Base-by-base conservation (phyloP, 1,284 basidiomycete species). In the Ganoderma multipileum region DNA sequence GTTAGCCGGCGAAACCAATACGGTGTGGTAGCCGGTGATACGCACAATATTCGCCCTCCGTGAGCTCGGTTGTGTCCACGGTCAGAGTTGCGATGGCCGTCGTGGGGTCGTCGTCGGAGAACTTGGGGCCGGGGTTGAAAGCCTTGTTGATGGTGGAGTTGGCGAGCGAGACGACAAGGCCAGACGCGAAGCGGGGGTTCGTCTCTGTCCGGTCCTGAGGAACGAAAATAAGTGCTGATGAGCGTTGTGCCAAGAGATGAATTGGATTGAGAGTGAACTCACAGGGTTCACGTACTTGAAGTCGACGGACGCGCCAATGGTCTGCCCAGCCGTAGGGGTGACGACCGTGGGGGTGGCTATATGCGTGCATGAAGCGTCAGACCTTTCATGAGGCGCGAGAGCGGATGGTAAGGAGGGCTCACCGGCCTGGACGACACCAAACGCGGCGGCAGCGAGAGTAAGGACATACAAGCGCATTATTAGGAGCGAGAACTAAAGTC, bases 201-300 rank as follows among this genome's bases (percentile, higher is more conserved):
- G 28, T 55, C 54, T 55, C 54, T 7, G 30, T 55, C 6, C 28
- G 28, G 28, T 26, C 26, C 47, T 50, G 18, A 30, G 7, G 11
- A 23, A 12, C 6, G 52, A 18, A 23, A 16, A 30, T 28, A 18
- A 28, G 26, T 18, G 16, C 18, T 18, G 6, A n/a, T 33, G 54
- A 20, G 5, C 7, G 18, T 30, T 20, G 30, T 2, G 20, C 16
- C 14, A 16, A 33, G 18, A 20, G 18, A 28, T 18, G 28, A 55
- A 7, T 28, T 1, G 7, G 14, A 20, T 33, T 16, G 5, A 1
- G 16, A 18, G 14, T 5, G 28, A 28, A 33, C 28, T 55, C 30
- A 55, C 54, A 3, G 54, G 28, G 54, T 55, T 55, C 28, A 55
- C 28, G 30, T 55, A 55, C 54, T 55, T 33, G 28, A 55, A 55